A percentile compares a stretch with the other conserved stretches of the same genome.
phyloP scores from a whole-genome alignment of 106 monocot genomes.

The Triglochin maritima region DNA sequence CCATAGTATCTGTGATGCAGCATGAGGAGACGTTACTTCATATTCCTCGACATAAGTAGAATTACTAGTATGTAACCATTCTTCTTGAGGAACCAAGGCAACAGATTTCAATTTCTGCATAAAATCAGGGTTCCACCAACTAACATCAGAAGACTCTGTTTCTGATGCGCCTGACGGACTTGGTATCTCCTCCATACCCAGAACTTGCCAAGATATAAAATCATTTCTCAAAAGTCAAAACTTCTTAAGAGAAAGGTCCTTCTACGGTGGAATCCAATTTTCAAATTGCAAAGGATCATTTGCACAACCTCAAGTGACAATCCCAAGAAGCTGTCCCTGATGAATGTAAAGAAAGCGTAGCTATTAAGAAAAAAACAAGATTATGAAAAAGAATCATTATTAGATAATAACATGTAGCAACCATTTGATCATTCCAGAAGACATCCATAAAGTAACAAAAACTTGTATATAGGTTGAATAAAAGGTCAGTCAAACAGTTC shows the following conservation, averaged over 20 bases:
- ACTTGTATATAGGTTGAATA: no score
- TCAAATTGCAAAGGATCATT: not conserved
- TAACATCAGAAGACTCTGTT: conserved; percentile 26
- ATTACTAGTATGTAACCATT: conserved; percentile 2
- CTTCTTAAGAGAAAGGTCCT: conserved; percentile 13
- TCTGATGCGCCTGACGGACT: conserved; percentile 36
- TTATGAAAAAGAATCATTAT: no score
- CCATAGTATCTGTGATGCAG: conserved; percentile 79
- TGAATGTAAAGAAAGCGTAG: no score
- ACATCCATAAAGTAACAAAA: no score
- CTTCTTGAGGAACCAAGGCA: conserved; percentile 36
- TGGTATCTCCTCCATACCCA: conserved; percentile 48
- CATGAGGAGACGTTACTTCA: conserved; percentile 27
- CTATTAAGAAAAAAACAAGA: not conserved
- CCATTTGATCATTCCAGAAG: no score
- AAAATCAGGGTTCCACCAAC: conserved; percentile 56
- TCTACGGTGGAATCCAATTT: not conserved
- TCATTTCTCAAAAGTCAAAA: conserved; percentile 18
- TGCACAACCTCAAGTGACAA: no score
- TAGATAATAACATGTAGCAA: no score
- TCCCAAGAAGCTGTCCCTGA: no score
- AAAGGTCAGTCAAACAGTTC: no score
- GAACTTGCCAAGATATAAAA: conserved; percentile 17
- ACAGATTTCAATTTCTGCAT: conserved; percentile 46
- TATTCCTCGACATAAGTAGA: conserved; percentile 17